Percentiles rank a stretch among this genome's conserved stretches.
Evolutionary conservation across 129 eudicot genomes (phyloP).

Genomic region (sunflower (Helianthus annuus)): DNA sequence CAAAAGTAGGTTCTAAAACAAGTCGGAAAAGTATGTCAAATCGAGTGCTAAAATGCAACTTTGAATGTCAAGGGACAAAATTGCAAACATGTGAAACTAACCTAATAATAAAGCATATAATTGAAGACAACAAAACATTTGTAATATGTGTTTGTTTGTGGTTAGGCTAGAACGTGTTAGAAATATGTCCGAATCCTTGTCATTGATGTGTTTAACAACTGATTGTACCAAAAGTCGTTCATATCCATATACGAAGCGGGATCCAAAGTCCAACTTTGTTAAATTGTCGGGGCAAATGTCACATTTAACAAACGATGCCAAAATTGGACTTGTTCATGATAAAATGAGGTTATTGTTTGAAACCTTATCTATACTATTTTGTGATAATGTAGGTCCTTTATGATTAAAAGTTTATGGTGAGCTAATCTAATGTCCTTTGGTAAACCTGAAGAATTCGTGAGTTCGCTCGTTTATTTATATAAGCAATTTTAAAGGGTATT

Average conservation of each 20-base stretch:
- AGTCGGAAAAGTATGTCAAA: not conserved
- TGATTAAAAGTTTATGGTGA: too few relatives aligned
- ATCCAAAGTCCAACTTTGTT: not conserved
- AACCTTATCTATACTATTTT: not conserved
- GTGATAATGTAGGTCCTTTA: too few relatives aligned
- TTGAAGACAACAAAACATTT: slow-evolving; percentile 2
- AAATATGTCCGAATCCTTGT: not conserved
- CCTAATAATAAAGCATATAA: slow-evolving; percentile 1
- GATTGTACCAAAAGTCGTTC: not conserved
- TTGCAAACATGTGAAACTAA: not conserved
- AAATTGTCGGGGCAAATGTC: not conserved
- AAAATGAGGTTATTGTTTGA: not conserved
- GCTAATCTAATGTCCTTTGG: too few relatives aligned
- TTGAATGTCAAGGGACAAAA: not conserved
- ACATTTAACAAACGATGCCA: too few relatives aligned
- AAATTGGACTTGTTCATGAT: not conserved
- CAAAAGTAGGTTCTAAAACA: not conserved
- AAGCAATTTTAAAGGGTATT: too few relatives aligned
- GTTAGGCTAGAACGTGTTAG: slow-evolving; percentile 4
- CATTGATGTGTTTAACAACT: not conserved
- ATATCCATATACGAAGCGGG: not conserved
- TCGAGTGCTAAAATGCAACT: not conserved
- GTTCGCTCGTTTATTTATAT: too few relatives aligned
- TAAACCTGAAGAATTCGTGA: too few relatives aligned
- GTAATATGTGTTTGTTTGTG: slow-evolving; percentile 6